Percentiles rank a stretch among this genome's conserved stretches.
Evolutionary conservation across 192 early-diverging fungal species (phyloP).

Genomic region (Gryganskiella cystojenkinii): DNA sequence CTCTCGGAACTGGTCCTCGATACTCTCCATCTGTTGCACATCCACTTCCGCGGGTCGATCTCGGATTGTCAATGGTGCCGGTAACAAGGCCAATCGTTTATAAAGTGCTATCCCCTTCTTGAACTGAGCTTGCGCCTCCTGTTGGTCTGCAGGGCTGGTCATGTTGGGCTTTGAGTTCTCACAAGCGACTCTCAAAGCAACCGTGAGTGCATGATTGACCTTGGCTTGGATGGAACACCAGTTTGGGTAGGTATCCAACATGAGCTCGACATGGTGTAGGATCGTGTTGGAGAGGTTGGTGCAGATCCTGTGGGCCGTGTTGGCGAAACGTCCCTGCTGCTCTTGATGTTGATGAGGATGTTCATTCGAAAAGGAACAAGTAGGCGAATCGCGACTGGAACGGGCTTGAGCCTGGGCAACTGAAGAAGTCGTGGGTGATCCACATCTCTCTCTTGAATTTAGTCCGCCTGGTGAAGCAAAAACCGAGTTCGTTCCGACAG

Average conservation of each 20-base stretch:
- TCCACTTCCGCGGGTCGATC: constrained; percentile 19
- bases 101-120: not conserved
- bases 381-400: not conserved
- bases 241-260: constrained; percentile 24
- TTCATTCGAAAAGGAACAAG: not conserved
- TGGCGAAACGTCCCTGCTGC: constrained; percentile 5
- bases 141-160: not conserved
- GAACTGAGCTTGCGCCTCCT: not conserved
- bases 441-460: no score
- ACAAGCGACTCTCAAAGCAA: constrained; percentile 15
- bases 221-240: constrained; percentile 40
- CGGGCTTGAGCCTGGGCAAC: no score
- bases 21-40: constrained; percentile 18
- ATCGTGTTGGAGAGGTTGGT: constrained; percentile 22
- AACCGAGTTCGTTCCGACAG: not conserved
- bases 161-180: constrained; percentile 13
- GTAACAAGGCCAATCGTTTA: not conserved
- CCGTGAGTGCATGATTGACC: constrained; percentile 31
- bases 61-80: not conserved
- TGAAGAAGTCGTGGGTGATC: no score
- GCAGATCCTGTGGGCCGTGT: constrained; percentile 30
- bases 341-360: not conserved
- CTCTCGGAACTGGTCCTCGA: constrained; percentile 29
- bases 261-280: constrained; percentile 36
- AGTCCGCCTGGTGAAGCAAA: no score